Evolutionary conservation across 192 early-diverging fungal genomes (phyloP), one percentile per base, ranked within the genome.

Genomic region (Physocladia obscura): DNA sequence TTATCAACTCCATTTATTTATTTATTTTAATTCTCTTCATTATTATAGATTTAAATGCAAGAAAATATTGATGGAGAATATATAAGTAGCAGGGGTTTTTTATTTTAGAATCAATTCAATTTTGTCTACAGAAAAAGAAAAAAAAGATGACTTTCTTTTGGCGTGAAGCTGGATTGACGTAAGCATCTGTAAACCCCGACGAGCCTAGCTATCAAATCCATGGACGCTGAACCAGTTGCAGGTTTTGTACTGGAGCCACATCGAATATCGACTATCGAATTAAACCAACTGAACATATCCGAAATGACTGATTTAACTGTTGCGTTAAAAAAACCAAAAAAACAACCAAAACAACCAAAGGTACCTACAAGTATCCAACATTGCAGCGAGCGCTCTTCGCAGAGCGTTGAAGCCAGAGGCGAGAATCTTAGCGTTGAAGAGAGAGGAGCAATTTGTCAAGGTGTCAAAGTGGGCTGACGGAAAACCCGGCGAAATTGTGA

Each of bases 361-460:
- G 74, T 95, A 95, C 82, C 81, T 95, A 67, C 87, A 92, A 77
- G 93, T 91, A 81, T 79, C 87, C 67, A 89, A 92, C 80, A 85
- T 93, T 73, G 85, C 88, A 73, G 90, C 93, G 62, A 79, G 82
- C 49, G 88, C 90, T 62, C 84, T 94, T 62, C 89, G 93, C 71
- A 89, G 88, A 82, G 81, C 89, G n/a, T 80, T 95, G 71, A 92
- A 92, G 86, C 87, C 85, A 27, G 89, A 93, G 54, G 74, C 80
- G 49, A 87, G 87, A 70, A 68, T 83, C 50, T 69, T 75, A 36
- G 91, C 90, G 62, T 57, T 87, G 76, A 86, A 86, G 76, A 86
- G 92, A 57, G 88, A 95, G 67, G 86, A 91, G 71, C 85, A 90
- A 76, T 78, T 80, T 49, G 77, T 91, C 67, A 92, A 90, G 79